Evolutionary conservation across 2,329 filamentous ascomycete species (phyloP).

Genomic region (Zymoseptoria brevis): DNA sequence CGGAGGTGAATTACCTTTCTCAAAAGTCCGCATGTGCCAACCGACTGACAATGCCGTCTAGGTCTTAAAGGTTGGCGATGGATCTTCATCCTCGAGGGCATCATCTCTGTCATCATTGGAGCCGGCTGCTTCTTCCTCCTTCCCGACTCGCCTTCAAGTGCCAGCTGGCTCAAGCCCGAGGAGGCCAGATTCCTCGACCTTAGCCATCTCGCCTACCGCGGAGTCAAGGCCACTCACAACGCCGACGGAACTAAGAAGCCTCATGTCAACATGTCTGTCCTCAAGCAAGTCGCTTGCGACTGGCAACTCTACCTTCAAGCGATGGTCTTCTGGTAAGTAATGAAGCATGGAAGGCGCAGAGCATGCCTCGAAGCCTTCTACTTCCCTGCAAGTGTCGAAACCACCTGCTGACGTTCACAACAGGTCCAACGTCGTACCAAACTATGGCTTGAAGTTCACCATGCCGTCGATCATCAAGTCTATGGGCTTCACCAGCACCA

Average conservation of each 20-base stretch:
- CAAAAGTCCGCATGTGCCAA: too few relatives aligned
- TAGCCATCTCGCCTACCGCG: slow-evolving; percentile 54
- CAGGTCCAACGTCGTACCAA: slow-evolving; percentile 18
- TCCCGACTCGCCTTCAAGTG: slow-evolving; percentile 43
- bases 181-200: slow-evolving; percentile 57
- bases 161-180: slow-evolving; percentile 56
- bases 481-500: slow-evolving; percentile 19
- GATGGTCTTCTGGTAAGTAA: slow-evolving; percentile 13
- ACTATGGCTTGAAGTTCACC: slow-evolving; percentile 31
- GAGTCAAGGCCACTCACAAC: slow-evolving; percentile 11
- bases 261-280: slow-evolving; percentile 30
- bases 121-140: slow-evolving; percentile 45
- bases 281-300: slow-evolving; percentile 16
- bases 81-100: slow-evolving; percentile 41
- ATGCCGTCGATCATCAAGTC: slow-evolving; percentile 43
- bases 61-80: slow-evolving; percentile 8
- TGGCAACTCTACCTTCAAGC: slow-evolving; percentile 22
- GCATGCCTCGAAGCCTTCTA: background rate
- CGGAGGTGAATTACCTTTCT: slow-evolving; percentile 20
- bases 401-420: background rate
- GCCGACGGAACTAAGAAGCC: slow-evolving; percentile 34
- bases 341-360: background rate
- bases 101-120: slow-evolving; percentile 48
- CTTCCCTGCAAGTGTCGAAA: background rate
- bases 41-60: background rate